These are phyloP conservation scores for Aspergillus cavernicola DNA, from an alignment of 495 filamentous ascomycete species.

Conservation along the genomic window DNA sequence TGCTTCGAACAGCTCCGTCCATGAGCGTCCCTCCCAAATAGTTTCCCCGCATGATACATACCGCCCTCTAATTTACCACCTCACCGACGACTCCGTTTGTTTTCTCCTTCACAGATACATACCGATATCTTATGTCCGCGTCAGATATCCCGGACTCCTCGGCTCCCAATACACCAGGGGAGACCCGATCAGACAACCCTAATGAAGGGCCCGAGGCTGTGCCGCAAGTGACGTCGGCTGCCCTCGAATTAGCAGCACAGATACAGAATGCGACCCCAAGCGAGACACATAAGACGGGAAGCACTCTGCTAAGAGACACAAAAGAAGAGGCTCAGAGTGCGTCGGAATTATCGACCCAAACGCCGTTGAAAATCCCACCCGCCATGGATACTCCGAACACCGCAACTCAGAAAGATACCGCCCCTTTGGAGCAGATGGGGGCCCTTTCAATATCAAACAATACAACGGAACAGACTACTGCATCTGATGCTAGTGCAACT, in stretches of 20 bases:
- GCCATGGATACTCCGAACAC: slow-evolving; percentile 10
- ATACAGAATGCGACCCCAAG: slow-evolving; percentile 22
- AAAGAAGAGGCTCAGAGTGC: slow-evolving; percentile 9
- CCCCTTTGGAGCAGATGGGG: slow-evolving; percentile 32
- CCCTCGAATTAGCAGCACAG: slow-evolving; percentile 16
- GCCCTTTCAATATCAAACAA: slow-evolving; percentile 33
- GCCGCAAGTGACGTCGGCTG: slow-evolving; percentile 18
- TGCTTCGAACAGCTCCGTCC: background rate
- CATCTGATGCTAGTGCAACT: slow-evolving; percentile 21
- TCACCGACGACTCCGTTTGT: slow-evolving; percentile 46
- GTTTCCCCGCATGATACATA: slow-evolving; percentile 21
- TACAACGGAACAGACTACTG: slow-evolving; percentile 14
- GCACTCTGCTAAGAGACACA: slow-evolving; percentile 15
- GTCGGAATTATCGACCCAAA: background rate
- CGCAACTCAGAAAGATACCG: slow-evolving; percentile 19
- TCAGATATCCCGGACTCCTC: slow-evolving; percentile 25
- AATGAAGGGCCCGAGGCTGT: slow-evolving; percentile 18
- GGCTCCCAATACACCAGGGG: slow-evolving; percentile 26
- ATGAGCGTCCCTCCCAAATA: background rate
- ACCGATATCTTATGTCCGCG: slow-evolving; percentile 40
- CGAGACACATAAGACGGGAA: background rate
- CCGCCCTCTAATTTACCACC: slow-evolving; percentile 9
- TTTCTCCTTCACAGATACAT: slow-evolving; percentile 44
- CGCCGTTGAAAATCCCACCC: slow-evolving; percentile 6
- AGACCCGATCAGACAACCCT: slow-evolving; percentile 18